Evolutionary conservation across 140 eudicot species (phyloP).

Genomic region (Senecio squalidus): DNA sequence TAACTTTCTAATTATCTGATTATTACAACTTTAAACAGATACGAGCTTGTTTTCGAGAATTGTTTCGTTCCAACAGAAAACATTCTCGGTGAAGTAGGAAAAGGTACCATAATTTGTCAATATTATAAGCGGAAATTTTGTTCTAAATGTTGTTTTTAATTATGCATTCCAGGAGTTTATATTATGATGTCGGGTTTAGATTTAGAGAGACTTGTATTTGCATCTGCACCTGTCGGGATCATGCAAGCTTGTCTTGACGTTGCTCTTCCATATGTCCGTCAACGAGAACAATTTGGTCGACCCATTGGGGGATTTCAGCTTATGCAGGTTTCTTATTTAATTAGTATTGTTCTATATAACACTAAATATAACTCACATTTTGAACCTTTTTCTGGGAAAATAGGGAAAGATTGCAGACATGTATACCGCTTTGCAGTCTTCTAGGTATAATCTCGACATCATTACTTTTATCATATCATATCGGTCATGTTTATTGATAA

Average conservation of each 20-base stretch:
- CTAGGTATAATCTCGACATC: conserved; percentile 47
- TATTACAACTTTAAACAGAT: conserved; percentile 43
- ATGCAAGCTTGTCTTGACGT: conserved; percentile 96
- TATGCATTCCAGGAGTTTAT: conserved; percentile 87
- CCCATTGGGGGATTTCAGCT: conserved; percentile 89
- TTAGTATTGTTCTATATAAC: not conserved
- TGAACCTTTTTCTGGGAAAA: conserved; percentile 5
- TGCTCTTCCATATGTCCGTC: conserved; percentile 83
- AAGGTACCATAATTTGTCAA: conserved; percentile 41
- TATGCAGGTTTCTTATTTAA: conserved; percentile 47
- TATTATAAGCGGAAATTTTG: conserved; percentile 45
- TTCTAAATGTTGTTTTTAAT: too few species aligned
- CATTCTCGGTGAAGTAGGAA: conserved; percentile 89
- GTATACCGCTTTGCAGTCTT: conserved; percentile 75
- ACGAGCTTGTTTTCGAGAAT: conserved; percentile 95
- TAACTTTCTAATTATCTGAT: not conserved
- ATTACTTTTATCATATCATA: not conserved
- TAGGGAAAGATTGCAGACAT: conserved; percentile 95
- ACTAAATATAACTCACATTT: not conserved
- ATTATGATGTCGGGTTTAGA: conserved; percentile 94
- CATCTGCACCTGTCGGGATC: conserved; percentile 80
- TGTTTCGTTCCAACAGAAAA: conserved; percentile 92
- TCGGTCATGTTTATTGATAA: not conserved
- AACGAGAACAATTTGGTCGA: conserved; percentile 77
- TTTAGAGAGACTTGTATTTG: conserved; percentile 78